These are phyloP conservation scores for Penicillium paneum DNA, from an alignment of 2,329 filamentous ascomycete genomes.

Conservation along the genomic window DNA sequence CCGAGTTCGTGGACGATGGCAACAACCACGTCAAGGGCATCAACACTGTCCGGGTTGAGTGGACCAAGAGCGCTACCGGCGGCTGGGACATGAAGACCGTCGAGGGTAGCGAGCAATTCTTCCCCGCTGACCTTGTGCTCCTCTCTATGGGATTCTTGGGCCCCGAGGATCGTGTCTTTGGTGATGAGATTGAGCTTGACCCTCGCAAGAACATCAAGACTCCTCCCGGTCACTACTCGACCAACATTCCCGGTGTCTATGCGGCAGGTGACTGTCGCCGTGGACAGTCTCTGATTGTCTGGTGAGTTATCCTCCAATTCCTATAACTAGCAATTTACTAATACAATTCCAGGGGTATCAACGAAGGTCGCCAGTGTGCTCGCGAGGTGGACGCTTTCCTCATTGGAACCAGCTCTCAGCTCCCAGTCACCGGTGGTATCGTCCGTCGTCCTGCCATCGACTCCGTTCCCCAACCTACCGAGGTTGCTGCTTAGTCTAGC, in stretches of 20 bases:
- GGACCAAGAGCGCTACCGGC: conserved; percentile 83
- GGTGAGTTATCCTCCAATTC: conserved; percentile 55
- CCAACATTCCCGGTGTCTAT: conserved; percentile 84
- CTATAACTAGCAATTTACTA: not conserved
- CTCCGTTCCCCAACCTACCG: conserved; percentile 35
- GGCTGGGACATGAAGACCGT: conserved; percentile 99
- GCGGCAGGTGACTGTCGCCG: conserved; percentile 93
- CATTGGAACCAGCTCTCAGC: conserved; percentile 67
- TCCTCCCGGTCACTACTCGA: conserved; percentile 77
- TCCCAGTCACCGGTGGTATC: conserved; percentile 91
- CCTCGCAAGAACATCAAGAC: conserved; percentile 96
- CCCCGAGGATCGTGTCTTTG: conserved; percentile 82
- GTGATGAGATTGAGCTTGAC: conserved; percentile 86
- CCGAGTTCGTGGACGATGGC: conserved; percentile 90
- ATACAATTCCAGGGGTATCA: conserved; percentile 69
- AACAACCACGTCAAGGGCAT: conserved; percentile 88
- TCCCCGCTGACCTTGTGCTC: conserved; percentile 90
- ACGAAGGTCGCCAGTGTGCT: conserved; percentile 89
- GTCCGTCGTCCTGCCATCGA: conserved; percentile 68
- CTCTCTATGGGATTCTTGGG: conserved; percentile 97
- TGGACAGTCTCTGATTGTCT: conserved; percentile 93
- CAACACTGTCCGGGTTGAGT: conserved; percentile 92
- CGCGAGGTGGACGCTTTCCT: conserved; percentile 89
- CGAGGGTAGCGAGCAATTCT: conserved; percentile 89
- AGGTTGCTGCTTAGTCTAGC: conserved; percentile 29